Conservation (phyloP, 2,329 filamentous ascomycete species). For the Pseudogymnoascus sp. region DNA sequence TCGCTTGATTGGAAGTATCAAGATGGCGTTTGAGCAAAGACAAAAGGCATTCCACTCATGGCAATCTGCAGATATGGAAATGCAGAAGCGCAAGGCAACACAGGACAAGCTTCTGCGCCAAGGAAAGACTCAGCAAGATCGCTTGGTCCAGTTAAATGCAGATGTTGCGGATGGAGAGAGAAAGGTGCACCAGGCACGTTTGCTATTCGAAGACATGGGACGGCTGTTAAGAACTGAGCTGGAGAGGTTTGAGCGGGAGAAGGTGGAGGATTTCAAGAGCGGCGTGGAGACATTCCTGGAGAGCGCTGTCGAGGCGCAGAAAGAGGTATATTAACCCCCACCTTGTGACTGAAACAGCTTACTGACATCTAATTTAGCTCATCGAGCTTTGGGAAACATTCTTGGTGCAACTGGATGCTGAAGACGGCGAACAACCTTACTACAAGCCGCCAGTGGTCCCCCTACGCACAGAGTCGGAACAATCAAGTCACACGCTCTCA, state of each 20-base stretch:
- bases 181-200: conserved; percentile 78
- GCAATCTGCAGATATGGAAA: conserved; percentile 82
- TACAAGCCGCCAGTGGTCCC: conserved; percentile 55
- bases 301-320: conserved; percentile 94
- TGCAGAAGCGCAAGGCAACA: conserved; percentile 77
- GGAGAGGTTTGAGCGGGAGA: conserved; percentile 90
- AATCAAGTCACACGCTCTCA: conserved; percentile 42
- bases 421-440: conserved; percentile 70
- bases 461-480: conserved; percentile 44
- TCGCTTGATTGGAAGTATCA: conserved; percentile 87
- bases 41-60: conserved; percentile 95
- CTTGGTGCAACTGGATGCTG: conserved; percentile 87
- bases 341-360: background rate
- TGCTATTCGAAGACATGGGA: conserved; percentile 97
- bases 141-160: conserved; percentile 81
- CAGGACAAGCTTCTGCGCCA: conserved; percentile 95
- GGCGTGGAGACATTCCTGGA: conserved; percentile 96
- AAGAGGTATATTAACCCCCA: conserved; percentile 60
- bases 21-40: conserved; percentile 82
- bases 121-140: conserved; percentile 91
- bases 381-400: conserved; percentile 98
- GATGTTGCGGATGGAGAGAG: conserved; percentile 93
- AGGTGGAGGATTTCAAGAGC: conserved; percentile 98
- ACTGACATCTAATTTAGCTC: conserved; percentile 32
- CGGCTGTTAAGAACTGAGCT: conserved; percentile 83